These are phyloP conservation scores for Cercis canadensis DNA, from an alignment of 306 rosid genomes.

Conservation along the genomic window DNA sequence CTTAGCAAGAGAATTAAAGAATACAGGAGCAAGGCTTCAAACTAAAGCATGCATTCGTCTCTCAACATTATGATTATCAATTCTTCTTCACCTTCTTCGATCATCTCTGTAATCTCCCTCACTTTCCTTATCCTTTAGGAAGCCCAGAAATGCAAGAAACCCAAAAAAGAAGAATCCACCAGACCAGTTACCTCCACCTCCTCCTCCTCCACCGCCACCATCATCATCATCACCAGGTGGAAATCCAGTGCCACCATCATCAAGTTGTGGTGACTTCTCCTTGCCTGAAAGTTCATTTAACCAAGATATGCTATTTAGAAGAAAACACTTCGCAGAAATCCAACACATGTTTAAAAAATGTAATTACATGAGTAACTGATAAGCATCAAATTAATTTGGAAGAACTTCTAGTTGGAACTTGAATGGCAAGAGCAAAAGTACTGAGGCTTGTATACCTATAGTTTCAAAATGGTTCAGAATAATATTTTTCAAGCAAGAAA, in stretches of 20 bases:
- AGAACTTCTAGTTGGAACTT: neutral
- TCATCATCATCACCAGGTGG: slow-evolving; percentile 93
- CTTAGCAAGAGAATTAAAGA: slow-evolving; percentile 32
- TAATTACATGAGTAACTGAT: neutral
- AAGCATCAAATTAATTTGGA: neutral
- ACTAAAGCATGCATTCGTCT: slow-evolving; percentile 12
- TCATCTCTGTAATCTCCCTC: slow-evolving; percentile 67
- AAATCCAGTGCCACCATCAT: slow-evolving; percentile 80
- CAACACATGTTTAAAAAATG: neutral
- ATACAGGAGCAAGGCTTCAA: slow-evolving; percentile 32
- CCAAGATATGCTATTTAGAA: slow-evolving; percentile 12
- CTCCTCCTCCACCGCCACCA: slow-evolving; percentile 96
- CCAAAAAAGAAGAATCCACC: slow-evolving; percentile 98
- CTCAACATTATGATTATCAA: neutral
- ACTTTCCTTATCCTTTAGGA: slow-evolving; percentile 84
- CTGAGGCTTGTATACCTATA: neutral
- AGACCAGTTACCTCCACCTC: slow-evolving; percentile 95
- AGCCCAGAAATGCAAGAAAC: slow-evolving; percentile 90
- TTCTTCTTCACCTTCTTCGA: slow-evolving; percentile 60
- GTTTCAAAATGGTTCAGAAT: neutral
- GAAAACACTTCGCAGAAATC: slow-evolving; percentile 14
- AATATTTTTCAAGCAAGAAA: neutral
- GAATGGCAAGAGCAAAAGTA: slow-evolving; percentile 3
- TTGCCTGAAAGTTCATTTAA: slow-evolving; percentile 66
- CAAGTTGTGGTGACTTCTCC: slow-evolving; percentile 88